Percentiles rank a stretch among this genome's conserved stretches.
These are phyloP conservation scores for Cladosporium halotolerans DNA, from an alignment of 2,329 filamentous ascomycete species.

Conservation along the genomic window DNA sequence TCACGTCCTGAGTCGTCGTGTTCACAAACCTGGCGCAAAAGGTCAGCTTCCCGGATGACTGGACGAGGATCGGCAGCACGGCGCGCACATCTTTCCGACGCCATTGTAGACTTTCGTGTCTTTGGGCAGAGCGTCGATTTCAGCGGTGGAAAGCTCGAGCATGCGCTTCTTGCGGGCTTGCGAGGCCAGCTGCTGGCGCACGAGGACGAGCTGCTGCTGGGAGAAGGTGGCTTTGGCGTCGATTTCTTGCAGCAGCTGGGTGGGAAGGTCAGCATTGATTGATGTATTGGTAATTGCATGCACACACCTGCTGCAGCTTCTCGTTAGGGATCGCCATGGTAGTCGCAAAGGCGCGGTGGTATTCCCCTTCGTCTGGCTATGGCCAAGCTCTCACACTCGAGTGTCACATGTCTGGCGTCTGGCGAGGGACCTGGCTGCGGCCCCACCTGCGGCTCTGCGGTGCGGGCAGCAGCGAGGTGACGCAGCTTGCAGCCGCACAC, in stretches of 20 bases:
- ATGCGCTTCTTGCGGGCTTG: constrained; percentile 88
- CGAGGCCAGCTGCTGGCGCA: constrained; percentile 72
- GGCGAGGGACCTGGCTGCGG: neutral
- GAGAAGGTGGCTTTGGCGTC: constrained; percentile 81
- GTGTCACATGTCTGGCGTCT: neutral
- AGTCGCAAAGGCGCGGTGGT: neutral
- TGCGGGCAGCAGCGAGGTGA: neutral
- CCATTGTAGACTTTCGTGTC: constrained; percentile 86
- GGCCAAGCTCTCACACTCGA: neutral
- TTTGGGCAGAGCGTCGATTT: constrained; percentile 68
- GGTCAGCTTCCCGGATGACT: neutral
- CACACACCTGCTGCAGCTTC: constrained; percentile 66
- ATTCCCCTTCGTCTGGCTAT: constrained; percentile 12
- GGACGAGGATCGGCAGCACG: neutral
- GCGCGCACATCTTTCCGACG: constrained; percentile 82
- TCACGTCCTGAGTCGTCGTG: constrained; percentile 64
- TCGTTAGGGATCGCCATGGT: constrained; percentile 91
- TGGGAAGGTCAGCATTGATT: constrained; percentile 34
- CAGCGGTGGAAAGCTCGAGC: constrained; percentile 76
- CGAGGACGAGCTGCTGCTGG: constrained; percentile 85
- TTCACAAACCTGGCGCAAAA: constrained; percentile 68
- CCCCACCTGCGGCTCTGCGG: constrained; percentile 2
- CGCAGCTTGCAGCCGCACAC: neutral
- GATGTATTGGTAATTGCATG: constrained; percentile 35
- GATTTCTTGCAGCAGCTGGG: constrained; percentile 77